phyloP scores from a whole-genome alignment of 352 stramenopile genomes.

The Lagenidium giganteum region DNA sequence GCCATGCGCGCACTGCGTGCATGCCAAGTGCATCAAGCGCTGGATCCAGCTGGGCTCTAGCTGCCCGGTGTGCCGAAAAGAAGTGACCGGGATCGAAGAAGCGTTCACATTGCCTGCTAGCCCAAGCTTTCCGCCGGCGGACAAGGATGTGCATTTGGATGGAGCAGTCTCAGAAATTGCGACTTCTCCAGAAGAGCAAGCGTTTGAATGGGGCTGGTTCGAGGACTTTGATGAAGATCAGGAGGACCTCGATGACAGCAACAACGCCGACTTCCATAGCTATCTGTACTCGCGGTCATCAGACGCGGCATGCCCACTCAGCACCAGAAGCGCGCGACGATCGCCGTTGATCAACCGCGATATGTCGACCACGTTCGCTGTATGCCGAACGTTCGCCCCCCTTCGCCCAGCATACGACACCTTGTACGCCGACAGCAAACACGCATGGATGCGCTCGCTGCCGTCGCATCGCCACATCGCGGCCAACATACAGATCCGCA shows the following conservation, averaged over 20 bases:
- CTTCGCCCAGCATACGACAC: slow-evolving; percentile 49
- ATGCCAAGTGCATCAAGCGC: slow-evolving; percentile 77
- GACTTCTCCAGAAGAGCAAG: slow-evolving; percentile 34
- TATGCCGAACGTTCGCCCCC: slow-evolving; percentile 65
- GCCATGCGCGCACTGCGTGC: slow-evolving; percentile 56
- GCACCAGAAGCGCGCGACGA: slow-evolving; percentile 5
- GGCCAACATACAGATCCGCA: slow-evolving; percentile 76
- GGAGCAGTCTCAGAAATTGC: slow-evolving; percentile 35
- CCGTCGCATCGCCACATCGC: slow-evolving; percentile 71
- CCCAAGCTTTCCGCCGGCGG: slow-evolving; percentile 22
- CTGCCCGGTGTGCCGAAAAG: slow-evolving; percentile 61
- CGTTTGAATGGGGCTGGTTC: slow-evolving; percentile 79
- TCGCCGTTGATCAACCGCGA: slow-evolving; percentile 54
- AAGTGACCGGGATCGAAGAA: slow-evolving; percentile 48
- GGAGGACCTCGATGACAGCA: slow-evolving; percentile 47
- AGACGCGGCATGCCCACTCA: slow-evolving; percentile 23
- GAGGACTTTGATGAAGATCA: slow-evolving; percentile 81
- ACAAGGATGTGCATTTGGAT: slow-evolving; percentile 40
- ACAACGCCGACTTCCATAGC: slow-evolving; percentile 29
- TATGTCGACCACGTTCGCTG: slow-evolving; percentile 59
- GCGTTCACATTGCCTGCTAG: slow-evolving; percentile 36
- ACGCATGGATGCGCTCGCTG: slow-evolving; percentile 57
- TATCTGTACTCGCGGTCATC: slow-evolving; percentile 29
- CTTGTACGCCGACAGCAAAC: slow-evolving; percentile 52
- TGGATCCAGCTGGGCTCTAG: slow-evolving; percentile 62